Conservation (phyloP, 2,329 filamentous ascomycete species). For the Fusarium nematophilum region DNA sequence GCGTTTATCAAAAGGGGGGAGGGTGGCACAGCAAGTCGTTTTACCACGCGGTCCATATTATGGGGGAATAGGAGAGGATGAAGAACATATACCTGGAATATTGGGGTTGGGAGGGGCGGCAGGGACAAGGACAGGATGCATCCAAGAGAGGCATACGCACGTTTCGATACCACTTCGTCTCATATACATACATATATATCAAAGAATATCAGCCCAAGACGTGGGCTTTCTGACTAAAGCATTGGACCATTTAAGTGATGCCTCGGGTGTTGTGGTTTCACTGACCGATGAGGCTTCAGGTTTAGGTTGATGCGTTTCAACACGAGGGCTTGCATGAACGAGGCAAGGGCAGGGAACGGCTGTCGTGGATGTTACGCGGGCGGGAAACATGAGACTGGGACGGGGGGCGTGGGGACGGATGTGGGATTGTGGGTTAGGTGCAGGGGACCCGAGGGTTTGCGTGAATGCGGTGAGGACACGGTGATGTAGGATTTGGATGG, state of each 20-base stretch:
- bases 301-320: slow-evolving; percentile 11
- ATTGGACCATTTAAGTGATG: neutral
- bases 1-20: slow-evolving; percentile 40
- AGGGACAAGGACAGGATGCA: slow-evolving; percentile 34
- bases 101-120: neutral
- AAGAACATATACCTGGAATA: slow-evolving; percentile 36
- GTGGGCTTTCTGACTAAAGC: slow-evolving; percentile 4
- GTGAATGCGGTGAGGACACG: slow-evolving; percentile 3
- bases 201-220: neutral
- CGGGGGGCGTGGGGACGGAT: neutral
- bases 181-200: slow-evolving; percentile 27
- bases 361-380: neutral
- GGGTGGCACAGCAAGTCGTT: slow-evolving; percentile 21
- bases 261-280: neutral
- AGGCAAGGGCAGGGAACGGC: neutral
- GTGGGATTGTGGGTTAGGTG: neutral
- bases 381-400: neutral
- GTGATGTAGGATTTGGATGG: neutral
- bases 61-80: neutral
- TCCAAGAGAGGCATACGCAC: slow-evolving; percentile 34
- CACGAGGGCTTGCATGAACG: slow-evolving; percentile 4
- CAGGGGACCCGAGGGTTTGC: neutral
- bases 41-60: slow-evolving; percentile 17
- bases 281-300: neutral
- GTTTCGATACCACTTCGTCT: slow-evolving; percentile 44